phyloP scores from a whole-genome alignment of 371 early-diverging fungal genomes.

The Mortierella sp. region DNA sequence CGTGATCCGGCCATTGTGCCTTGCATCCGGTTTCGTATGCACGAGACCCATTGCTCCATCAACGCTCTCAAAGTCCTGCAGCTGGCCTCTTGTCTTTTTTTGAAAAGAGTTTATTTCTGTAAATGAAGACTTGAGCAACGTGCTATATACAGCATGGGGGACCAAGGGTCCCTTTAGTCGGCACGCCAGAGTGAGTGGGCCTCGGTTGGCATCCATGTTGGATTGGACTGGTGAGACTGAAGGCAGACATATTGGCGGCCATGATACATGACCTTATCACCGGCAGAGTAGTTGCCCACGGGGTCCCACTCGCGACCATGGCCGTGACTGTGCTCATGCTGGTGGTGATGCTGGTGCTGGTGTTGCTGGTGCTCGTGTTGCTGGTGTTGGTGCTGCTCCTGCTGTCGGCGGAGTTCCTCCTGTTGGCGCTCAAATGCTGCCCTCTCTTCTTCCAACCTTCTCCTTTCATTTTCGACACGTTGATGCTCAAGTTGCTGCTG shows the following conservation, averaged over 20 bases:
- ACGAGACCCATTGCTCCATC: too few species aligned
- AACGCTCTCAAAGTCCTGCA: too few species aligned
- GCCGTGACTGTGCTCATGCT: slow-evolving; percentile 27
- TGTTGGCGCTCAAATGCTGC: slow-evolving; percentile 33
- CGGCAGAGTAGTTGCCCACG: slow-evolving; percentile 64
- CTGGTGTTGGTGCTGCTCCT: slow-evolving; percentile 27
- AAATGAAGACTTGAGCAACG: background rate
- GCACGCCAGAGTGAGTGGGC: slow-evolving; percentile 68
- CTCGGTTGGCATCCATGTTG: slow-evolving; percentile 63
- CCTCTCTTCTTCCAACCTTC: slow-evolving; percentile 46
- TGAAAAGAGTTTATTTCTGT: too few species aligned
- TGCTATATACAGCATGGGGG: background rate
- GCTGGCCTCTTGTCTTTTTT: too few species aligned
- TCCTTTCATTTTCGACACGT: slow-evolving; percentile 44
- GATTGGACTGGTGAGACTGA: slow-evolving; percentile 66
- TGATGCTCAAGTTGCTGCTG: slow-evolving; percentile 47
- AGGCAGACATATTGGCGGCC: slow-evolving; percentile 62
- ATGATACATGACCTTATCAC: slow-evolving; percentile 65
- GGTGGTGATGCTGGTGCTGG: slow-evolving; percentile 15
- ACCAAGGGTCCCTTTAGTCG: slow-evolving; percentile 37
- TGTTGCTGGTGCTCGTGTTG: slow-evolving; percentile 27
- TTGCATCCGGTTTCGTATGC: background rate
- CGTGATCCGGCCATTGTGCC: too few species aligned
- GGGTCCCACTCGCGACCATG: slow-evolving; percentile 59
- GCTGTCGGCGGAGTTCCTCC: slow-evolving; percentile 28